phyloP scores from a whole-genome alignment of 345 rosid species.

The Xanthoceras sorbifolium region DNA sequence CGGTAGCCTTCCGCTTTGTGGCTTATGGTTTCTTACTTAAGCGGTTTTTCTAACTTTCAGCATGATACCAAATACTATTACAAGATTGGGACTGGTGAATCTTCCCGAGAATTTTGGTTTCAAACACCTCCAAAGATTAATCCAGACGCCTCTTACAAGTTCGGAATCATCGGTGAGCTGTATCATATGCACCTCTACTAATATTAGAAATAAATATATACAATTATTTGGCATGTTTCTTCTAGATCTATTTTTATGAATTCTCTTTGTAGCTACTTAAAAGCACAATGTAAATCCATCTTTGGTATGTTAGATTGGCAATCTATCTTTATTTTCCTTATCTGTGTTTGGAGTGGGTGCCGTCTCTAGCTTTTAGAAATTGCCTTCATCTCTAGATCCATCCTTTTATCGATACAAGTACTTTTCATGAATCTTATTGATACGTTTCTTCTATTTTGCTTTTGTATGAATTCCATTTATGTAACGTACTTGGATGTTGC shows the following conservation, averaged over 20 bases:
- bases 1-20: neutral
- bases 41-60: slow-evolving; percentile 41
- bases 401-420: neutral
- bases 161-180: slow-evolving; percentile 89
- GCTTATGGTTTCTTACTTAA: neutral
- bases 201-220: neutral
- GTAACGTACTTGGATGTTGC: slow-evolving; percentile 22
- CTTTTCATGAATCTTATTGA: slow-evolving; percentile 2
- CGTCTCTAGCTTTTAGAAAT: neutral
- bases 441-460: neutral
- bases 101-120: slow-evolving; percentile 86
- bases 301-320: no score
- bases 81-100: slow-evolving; percentile 70
- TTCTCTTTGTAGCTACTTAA: neutral
- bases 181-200: neutral
- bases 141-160: slow-evolving; percentile 83
- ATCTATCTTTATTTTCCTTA: neutral
- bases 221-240: no score
- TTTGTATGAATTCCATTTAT: neutral
- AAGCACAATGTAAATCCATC: neutral
- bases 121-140: slow-evolving; percentile 73
- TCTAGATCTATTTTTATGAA: no score
- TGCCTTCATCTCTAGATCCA: neutral
- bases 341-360: neutral
- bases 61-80: slow-evolving; percentile 84